Evolutionary conservation across 139 green algal genomes (phyloP), one percentile per base, ranked within the genome.

Genomic region (Chlamydomonas sp.): DNA sequence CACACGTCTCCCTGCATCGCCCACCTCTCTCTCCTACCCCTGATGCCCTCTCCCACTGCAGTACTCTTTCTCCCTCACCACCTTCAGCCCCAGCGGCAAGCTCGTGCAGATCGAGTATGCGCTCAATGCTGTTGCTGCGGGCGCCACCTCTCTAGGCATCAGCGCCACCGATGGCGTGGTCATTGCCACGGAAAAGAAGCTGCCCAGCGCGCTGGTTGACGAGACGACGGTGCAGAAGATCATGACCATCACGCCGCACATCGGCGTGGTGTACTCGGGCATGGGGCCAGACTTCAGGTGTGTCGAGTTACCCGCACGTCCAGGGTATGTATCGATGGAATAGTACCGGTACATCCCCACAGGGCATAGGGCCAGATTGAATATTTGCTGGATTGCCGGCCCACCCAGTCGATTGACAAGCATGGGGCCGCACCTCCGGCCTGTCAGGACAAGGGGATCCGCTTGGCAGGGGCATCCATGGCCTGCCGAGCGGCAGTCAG

Each of bases 151-250:
- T 2, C 92, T 99, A 57, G 98, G 98, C 62, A 99, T 99, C 78
- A 97, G 97, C 71, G 98, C 98, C 72, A 97, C 92, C 14, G 98
- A 99, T 83, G 98, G 98, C 60, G 98, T 99, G 49, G 98, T 99
- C 14, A 96, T 99, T 59, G 98, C 98, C 49, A 99, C 98, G 49
- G 98, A 99, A 85, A 99, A 99, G 94, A 99, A 99, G 92, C 92
- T 98, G 78, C 97, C 97, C 0, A 97, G 93, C 20, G 92, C 95
- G 12, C 92, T 99, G 60, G 95, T 98, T 18, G 97, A 99, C 66
- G 96, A 98, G 85, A 85, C 63, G 62, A 98, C 96, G 7, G 96
- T 99, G 77, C 92, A 98, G 89, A 99, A 99, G 91, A 99, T 99
- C 62, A 90, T 91, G 10, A 91, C 96, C 69, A 81, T 99, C 4